A percentile compares a stretch with the other conserved stretches of the same genome.
Conservation (phyloP, 805 yeast genomes). For the Candida xyloterini region DNA sequence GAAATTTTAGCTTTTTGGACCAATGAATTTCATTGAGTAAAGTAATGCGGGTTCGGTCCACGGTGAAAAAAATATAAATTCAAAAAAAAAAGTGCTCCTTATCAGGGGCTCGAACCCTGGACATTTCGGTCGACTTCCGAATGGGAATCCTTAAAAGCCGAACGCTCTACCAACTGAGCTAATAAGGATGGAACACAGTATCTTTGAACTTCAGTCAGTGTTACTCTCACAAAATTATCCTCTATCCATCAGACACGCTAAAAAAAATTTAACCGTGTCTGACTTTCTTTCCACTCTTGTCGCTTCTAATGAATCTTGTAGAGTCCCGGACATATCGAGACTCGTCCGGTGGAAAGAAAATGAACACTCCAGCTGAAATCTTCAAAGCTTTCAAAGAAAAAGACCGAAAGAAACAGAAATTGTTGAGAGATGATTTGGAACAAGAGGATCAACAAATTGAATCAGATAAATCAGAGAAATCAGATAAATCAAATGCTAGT, state of each 20-base stretch:
- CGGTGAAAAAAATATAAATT: too few species aligned
- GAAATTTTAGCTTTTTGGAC: too few species aligned
- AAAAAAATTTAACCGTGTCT: slow-evolving; percentile 1
- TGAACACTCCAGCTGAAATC: slow-evolving; percentile 20
- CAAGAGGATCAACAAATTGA: background rate
- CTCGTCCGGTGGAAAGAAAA: slow-evolving; percentile 3
- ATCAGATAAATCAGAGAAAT: background rate
- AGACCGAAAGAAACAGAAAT: slow-evolving; percentile 6
- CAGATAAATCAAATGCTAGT: background rate
- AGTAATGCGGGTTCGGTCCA: too few species aligned
- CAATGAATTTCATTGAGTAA: too few species aligned
- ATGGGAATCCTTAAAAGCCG: slow-evolving; percentile 49
- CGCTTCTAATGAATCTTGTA: slow-evolving; percentile 2
- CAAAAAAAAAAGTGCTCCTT: slow-evolving; percentile 37
- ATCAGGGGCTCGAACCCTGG: slow-evolving; percentile 65
- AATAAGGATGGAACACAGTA: slow-evolving; percentile 36
- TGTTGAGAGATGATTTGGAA: background rate
- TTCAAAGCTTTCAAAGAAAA: slow-evolving; percentile 14
- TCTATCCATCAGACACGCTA: slow-evolving; percentile 4
- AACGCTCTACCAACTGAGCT: slow-evolving; percentile 72
- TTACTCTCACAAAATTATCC: background rate
- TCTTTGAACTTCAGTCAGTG: background rate
- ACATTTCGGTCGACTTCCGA: slow-evolving; percentile 49
- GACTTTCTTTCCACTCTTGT: background rate
- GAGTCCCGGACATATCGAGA: slow-evolving; percentile 3